These are phyloP conservation scores for Aspergillus fijiensis DNA, from an alignment of 2,329 filamentous ascomycete species.

Conservation along the genomic window DNA sequence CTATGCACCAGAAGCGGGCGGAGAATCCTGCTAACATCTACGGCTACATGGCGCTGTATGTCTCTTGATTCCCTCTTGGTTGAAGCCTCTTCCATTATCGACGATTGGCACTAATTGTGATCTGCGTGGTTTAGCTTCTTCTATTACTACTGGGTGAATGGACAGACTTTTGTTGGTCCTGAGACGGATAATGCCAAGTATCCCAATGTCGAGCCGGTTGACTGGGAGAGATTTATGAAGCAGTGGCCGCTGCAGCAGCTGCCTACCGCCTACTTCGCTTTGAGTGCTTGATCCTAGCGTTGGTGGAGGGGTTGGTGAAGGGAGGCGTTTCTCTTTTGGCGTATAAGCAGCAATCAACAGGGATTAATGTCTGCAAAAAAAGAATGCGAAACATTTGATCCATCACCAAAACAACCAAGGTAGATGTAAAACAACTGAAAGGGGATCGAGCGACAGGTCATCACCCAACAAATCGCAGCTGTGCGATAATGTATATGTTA, in stretches of 20 bases:
- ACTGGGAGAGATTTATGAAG: conserved; percentile 11
- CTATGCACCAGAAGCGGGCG: conserved; percentile 24
- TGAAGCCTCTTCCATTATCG: too few species aligned
- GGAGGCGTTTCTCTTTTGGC: too few species aligned
- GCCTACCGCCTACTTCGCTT: not conserved
- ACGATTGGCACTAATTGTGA: too few species aligned
- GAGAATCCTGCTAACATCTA: conserved; percentile 17
- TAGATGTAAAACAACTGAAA: too few species aligned
- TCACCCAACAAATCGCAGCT: too few species aligned
- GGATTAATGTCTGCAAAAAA: too few species aligned
- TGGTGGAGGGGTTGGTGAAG: too few species aligned
- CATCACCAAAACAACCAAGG: too few species aligned
- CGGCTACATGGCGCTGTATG: conserved; percentile 17
- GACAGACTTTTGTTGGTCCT: conserved; percentile 12
- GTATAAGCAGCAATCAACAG: too few species aligned
- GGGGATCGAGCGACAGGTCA: too few species aligned
- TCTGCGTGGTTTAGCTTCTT: conserved; percentile 12
- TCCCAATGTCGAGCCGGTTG: conserved; percentile 8
- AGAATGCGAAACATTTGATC: too few species aligned
- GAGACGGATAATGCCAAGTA: conserved; percentile 13
- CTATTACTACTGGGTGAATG: conserved; percentile 20
- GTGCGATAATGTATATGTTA: too few species aligned
- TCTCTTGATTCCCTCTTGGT: not conserved
- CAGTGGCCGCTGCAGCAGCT: not conserved
- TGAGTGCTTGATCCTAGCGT: not conserved